Conservation (phyloP, 2,329 filamentous ascomycete species). For the Cercospora brassicicola region DNA sequence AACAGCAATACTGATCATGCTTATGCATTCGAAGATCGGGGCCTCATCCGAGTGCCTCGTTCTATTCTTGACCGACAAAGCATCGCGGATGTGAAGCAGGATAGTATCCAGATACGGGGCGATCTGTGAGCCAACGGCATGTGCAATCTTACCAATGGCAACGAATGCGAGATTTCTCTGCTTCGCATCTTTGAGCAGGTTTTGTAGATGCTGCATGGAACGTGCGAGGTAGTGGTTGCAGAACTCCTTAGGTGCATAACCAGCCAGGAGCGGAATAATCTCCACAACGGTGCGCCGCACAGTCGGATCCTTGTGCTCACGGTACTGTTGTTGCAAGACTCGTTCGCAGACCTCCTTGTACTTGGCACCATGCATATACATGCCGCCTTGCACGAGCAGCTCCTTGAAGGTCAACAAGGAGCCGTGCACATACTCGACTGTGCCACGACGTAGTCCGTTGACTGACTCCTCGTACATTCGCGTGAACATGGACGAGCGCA, state of each 20-base stretch:
- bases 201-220: constrained; percentile 94
- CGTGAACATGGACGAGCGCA: constrained; percentile 83
- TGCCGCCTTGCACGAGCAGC: constrained; percentile 87
- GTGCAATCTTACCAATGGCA: constrained; percentile 93
- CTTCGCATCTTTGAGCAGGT: constrained; percentile 91
- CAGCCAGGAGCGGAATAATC: constrained; percentile 87
- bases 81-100: constrained; percentile 88
- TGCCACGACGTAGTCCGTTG: constrained; percentile 73
- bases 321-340: constrained; percentile 71
- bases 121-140: constrained; percentile 92
- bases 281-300: constrained; percentile 87
- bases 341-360: constrained; percentile 93
- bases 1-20: constrained; percentile 89
- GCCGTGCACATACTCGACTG: constrained; percentile 88
- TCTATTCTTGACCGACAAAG: constrained; percentile 74
- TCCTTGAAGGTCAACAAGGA: constrained; percentile 91
- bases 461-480: constrained; percentile 87
- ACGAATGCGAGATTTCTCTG: constrained; percentile 92
- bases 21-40: constrained; percentile 96
- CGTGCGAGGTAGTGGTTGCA: constrained; percentile 83
- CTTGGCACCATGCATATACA: constrained; percentile 93
- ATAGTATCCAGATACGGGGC: constrained; percentile 94
- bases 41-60: constrained; percentile 62
- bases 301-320: constrained; percentile 84
- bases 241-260: constrained; percentile 89